Conservation (phyloP, 2,329 filamentous ascomycete genomes). For the Aspergillus alliaceus region DNA sequence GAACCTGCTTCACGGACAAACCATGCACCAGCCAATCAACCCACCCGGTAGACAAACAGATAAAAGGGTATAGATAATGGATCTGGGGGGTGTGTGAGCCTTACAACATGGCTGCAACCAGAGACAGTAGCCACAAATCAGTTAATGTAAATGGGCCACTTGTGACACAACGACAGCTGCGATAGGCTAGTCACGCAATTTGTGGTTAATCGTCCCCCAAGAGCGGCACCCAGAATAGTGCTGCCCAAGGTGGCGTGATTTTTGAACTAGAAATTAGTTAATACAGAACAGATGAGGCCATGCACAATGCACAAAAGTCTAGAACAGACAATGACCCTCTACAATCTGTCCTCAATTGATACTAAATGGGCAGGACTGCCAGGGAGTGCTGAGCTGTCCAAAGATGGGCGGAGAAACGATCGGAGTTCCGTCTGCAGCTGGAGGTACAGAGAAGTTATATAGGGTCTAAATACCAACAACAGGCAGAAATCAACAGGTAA, state of each 20-base stretch:
- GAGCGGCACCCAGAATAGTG: conserved; percentile 14
- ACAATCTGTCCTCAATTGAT: background rate
- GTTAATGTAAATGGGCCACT: background rate
- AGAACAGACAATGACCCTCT: background rate
- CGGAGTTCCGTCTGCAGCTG: background rate
- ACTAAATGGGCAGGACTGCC: background rate
- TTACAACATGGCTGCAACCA: conserved; percentile 26
- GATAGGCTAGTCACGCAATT: conserved; percentile 12
- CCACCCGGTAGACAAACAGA: background rate
- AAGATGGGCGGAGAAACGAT: background rate
- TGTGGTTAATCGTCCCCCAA: conserved; percentile 7
- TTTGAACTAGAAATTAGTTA: background rate
- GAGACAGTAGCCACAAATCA: conserved; percentile 1
- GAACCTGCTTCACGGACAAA: background rate
- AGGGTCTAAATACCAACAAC: background rate
- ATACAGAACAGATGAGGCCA: background rate
- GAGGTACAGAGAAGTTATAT: background rate
- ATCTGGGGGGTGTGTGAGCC: conserved; percentile 6
- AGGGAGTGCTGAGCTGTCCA: background rate
- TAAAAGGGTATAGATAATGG: conserved; percentile 1
- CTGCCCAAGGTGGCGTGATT: conserved; percentile 7
- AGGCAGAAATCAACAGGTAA: background rate
- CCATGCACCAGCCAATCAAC: background rate
- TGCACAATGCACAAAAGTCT: background rate
- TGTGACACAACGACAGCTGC: background rate